Evolutionary conservation across 768 basidiomycete species (phyloP), one percentile per base, ranked within the genome.

Genomic region (Hemileccinum impolitum): DNA sequence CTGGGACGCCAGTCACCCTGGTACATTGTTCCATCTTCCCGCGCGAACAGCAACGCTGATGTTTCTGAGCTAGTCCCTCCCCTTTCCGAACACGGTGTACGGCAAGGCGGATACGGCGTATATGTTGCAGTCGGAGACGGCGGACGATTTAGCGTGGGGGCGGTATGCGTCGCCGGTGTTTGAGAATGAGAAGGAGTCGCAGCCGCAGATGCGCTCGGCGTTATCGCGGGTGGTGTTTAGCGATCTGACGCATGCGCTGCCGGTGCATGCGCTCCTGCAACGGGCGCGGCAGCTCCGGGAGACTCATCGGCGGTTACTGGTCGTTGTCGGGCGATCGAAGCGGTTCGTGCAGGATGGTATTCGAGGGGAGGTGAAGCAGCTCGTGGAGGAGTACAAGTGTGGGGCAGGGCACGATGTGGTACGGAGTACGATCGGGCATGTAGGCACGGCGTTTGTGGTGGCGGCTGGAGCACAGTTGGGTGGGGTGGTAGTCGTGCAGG

Each of bases 391-490:
- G 57, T 36, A 49, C 5, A 43, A 43, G 18, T 46, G 39, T 19
- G 17, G 28, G 7, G 15, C 21, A 10, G 43, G 28, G 1, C 50
- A 57, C 2, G 65, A 68, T 13, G 39, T 57, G 46, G 80, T 93
- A 51, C 74, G 77, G 63, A 86, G 87, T 71, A 92, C 93, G 18
- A 74, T 95, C 21, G 94, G 94, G 3, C 90, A 94, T 63, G 84
- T 90, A 15, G 89, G 82, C 3, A 79, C 85, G 35, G 84, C 84
- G 39, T 80, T 94, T 63, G 80, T 93, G 12, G 71, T 84, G 3
- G 73, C 81, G 4, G 72, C 81, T 6, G 79, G 78, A 1, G 71
- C 74, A 43, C 78, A 77, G 31, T 30, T 30, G 28, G 72, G 75
- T 37, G 86, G 81, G 17, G 58, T 90, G 35, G 70, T 90, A 31